Base-by-base conservation (phyloP, 768 basidiomycete species). In the Boletus sensibilis region DNA sequence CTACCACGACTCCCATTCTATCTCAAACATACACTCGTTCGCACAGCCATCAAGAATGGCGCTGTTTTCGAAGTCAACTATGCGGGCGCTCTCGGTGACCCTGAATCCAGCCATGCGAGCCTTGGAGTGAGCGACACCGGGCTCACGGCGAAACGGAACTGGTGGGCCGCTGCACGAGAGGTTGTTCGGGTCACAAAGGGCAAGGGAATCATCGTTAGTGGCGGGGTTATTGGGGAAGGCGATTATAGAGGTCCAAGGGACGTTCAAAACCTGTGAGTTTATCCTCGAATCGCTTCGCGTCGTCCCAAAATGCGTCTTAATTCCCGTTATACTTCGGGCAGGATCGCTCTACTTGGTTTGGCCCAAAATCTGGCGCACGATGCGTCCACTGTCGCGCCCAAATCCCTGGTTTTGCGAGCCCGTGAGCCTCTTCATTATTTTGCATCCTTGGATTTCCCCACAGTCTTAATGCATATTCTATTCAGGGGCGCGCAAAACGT, bases 1-100 rank as follows among this genome's bases (percentile, higher is more conserved):
- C 78, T 85, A 0, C 88, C 91, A 0, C 84, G 92, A 13, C 81
- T 92, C 1, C 85, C 90, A 1, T 94, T 88, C 67, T 80, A 88
- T 61, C 78, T 94, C 65, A 92, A 90, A 65, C 91, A 92, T 65
- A 93, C 92, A 0, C 77, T 92, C 45, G 81, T 94, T 33, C 83
- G 90, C 42, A 87, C 88, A 0, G 90, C 93, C 1, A 77, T 91
- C 25, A 87, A 86, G 61, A 90, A 91, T 58, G 92, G 92, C 10
- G 87, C 86, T 0, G 86, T 86, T 0, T 93, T 95, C 64, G 92
- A 94, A 70, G 81, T 94, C 44, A 79, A 78, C 59, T 94, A 93
- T 58, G 84, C 83, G 0, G 88, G 88, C 14, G 87, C 89, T 0
- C 71, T 94, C 0, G 85, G 82, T 1, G 84, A 85, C 46, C 77